Evolutionary conservation across 305 asterid genomes (phyloP), one percentile per base, ranked within the genome.

Genomic region (Fraxinus dipetala): DNA sequence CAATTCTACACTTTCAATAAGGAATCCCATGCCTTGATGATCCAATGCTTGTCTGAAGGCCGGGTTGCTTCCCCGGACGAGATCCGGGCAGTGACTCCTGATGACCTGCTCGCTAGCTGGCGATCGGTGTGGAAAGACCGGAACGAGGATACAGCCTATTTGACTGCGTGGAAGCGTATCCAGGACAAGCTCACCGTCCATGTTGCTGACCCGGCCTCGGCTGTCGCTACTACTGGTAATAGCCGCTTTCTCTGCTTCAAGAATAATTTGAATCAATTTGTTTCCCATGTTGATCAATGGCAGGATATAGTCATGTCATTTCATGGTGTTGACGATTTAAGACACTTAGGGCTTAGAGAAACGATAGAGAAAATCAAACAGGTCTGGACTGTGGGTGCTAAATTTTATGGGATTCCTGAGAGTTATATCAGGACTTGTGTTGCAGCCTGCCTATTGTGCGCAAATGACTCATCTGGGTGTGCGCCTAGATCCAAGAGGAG

Each of bases 41-140:
- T 89, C 84, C 90, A 80, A 6, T 92, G 97, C 85, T 85, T 96
- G 43, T 87, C 89, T 11, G 94, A 90, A 40, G 91, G 91, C 34
- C 95, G 98, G 30, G 67, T 87, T 1, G 94, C 98, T 6, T 86
- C 92, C 4, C 90, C 98, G 24, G 98, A 93, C 51, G 98, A 96
- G 91, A 93, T 96, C 84, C 96, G 93, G 0, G 87, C 88, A 2
- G 98, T 91, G 56, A 94, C 98, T 6, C 92, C 97, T 2, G 79
- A 85, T 10, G 61, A 95, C 0, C 95, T 96, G 59, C 97, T 94
- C 3, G n/a, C 92, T 72, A 96, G 96, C 93, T 94, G 99, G 99
- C 91, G 98, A 8, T 83, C 92, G n/a, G 99, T 96, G 43, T 94
- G 99, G 98, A 96, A 93, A 89, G 99, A 96, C 84, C 92, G 99